Base-by-base conservation (phyloP, 176 grass and related monocot genomes). In the Zoysia pacifica region DNA sequence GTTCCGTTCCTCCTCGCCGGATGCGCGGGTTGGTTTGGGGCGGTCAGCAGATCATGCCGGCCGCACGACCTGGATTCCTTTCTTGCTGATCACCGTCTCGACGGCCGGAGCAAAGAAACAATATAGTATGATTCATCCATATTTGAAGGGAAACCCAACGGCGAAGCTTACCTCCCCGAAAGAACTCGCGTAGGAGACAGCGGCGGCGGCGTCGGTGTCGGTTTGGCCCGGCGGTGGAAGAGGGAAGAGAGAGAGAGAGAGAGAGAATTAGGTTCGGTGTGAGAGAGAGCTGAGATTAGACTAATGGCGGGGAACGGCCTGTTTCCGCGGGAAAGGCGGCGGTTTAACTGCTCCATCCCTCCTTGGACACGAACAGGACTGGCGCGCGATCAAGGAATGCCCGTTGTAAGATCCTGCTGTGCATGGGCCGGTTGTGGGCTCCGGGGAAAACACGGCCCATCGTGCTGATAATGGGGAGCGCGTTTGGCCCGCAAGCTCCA, bases 21-120 rank as follows among this genome's bases (percentile, higher is more conserved):
- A 77, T 13, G 74, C 38, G 80, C 69, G 79, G 81, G 80, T 72
- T 72, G 53, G 36, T 74, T 73, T 78, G 83, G 87, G 80, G 52
- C 67, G 52, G 61, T 89, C 87, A 89, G 79, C 60, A 86, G 67
- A 72, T 69, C 83, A 89, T 86, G 56, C 65, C 78, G 54, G 56
- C 65, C 78, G 54, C 71, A 81, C 19, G 83, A 89, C 83, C 78
- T 89, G 67, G 28, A n/a, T 39, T 48, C 8, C 4, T 1, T 63
- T 5, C 7, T 6, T 59, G n/a, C 55, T 5, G 55, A 60, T n/a
- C 55, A 8, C 28, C 28, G 28, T 9, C n/a, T 19, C n/a, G 58
- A 6, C n/a, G 19, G 58, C 3, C 8, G 58, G 58, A 61, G 58
- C 58, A 28, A 61, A 61, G 8, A 56, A 61, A 35, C 19, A 60